These are phyloP conservation scores for Venturia oleaginea DNA, from an alignment of 2,329 filamentous ascomycete genomes.

Conservation along the genomic window DNA sequence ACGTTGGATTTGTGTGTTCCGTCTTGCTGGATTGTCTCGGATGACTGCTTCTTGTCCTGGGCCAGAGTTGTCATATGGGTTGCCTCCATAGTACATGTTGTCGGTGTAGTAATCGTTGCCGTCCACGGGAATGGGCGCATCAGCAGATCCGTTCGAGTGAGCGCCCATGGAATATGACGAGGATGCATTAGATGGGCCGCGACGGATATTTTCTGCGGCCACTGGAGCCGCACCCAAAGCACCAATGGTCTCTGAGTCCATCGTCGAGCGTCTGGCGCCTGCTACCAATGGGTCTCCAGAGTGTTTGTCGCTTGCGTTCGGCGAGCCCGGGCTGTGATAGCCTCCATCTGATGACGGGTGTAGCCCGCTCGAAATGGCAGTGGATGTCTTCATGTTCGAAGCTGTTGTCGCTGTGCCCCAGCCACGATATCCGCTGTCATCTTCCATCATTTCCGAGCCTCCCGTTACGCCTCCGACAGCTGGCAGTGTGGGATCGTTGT, in stretches of 20 bases:
- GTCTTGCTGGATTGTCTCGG: slow-evolving; percentile 79
- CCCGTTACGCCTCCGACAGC: slow-evolving; percentile 46
- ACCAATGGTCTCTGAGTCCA: slow-evolving; percentile 73
- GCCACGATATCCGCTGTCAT: slow-evolving; percentile 76
- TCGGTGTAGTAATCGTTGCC: slow-evolving; percentile 45
- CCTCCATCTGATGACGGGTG: slow-evolving; percentile 54
- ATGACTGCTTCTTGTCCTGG: slow-evolving; percentile 67
- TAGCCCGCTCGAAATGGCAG: slow-evolving; percentile 66
- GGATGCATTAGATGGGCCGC: slow-evolving; percentile 89
- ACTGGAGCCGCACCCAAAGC: slow-evolving; percentile 60
- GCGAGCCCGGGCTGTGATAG: slow-evolving; percentile 48
- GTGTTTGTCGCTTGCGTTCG: slow-evolving; percentile 58
- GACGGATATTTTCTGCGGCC: slow-evolving; percentile 62
- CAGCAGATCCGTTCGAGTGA: slow-evolving; percentile 56
- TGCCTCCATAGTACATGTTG: slow-evolving; percentile 46
- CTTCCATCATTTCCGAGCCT: slow-evolving; percentile 66
- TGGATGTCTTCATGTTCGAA: slow-evolving; percentile 67
- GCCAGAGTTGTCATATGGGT: slow-evolving; percentile 39
- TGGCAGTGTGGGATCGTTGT: slow-evolving; percentile 76
- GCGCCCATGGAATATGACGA: slow-evolving; percentile 84
- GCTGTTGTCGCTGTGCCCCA: slow-evolving; percentile 73
- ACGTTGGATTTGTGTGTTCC: slow-evolving; percentile 92
- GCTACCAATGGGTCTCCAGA: slow-evolving; percentile 56
- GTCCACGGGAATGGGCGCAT: slow-evolving; percentile 40
- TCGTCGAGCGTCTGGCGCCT: slow-evolving; percentile 32